These are phyloP conservation scores for Xylaria bambusicola DNA, from an alignment of 495 filamentous ascomycete species.

Conservation along the genomic window DNA sequence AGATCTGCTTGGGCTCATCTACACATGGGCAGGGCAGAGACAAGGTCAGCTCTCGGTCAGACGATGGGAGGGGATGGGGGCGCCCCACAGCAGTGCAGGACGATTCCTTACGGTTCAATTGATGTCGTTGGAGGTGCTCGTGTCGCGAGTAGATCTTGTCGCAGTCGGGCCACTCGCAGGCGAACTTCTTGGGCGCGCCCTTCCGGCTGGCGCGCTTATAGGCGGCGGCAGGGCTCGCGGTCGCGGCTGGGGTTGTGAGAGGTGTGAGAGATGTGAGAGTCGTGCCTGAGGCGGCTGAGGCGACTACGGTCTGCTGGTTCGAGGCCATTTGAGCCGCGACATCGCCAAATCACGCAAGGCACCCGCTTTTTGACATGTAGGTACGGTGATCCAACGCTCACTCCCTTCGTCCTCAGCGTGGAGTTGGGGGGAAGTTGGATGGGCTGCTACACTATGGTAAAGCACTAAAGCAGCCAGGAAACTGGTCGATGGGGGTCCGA, in stretches of 20 bases:
- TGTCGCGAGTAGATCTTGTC: constrained; percentile 94
- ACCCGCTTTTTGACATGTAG: constrained; percentile 14
- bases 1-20: constrained; percentile 95
- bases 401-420: not conserved
- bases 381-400: constrained; percentile 1
- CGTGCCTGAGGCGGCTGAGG: no score
- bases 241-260: constrained; percentile 14
- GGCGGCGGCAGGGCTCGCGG: constrained; percentile 15
- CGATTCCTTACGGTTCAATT: constrained; percentile 45
- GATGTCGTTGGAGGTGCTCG: constrained; percentile 76
- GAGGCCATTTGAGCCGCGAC: constrained; percentile 36
- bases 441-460: no score
- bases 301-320: constrained; percentile 33
- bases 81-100: no score
- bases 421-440: constrained; percentile 17
- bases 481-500: constrained; percentile 32
- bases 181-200: constrained; percentile 59
- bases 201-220: constrained; percentile 56
- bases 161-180: constrained; percentile 81
- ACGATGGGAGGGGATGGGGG: no score
- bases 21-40: constrained; percentile 41
- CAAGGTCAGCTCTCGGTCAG: no score
- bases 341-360: constrained; percentile 28
- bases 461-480: constrained; percentile 14
- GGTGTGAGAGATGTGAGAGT: no score